Percentiles rank a stretch among this genome's conserved stretches.
Conservation (phyloP, 495 filamentous ascomycete genomes). For the Lepidopterella palustris region DNA sequence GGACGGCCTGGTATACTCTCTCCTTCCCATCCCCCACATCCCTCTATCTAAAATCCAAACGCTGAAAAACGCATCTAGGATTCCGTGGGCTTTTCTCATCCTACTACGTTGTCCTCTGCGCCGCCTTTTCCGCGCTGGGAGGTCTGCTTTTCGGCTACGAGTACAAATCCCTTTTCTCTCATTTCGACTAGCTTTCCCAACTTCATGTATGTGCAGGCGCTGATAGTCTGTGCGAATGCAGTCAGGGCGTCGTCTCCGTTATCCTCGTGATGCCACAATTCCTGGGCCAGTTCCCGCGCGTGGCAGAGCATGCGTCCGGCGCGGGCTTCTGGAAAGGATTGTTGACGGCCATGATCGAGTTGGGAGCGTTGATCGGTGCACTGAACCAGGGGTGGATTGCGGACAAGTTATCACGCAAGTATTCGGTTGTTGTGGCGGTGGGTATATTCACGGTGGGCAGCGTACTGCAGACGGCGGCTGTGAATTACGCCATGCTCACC, state of each 20-base stretch:
- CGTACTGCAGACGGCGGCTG: slow-evolving; percentile 49
- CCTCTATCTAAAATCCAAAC: not conserved
- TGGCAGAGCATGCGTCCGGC: slow-evolving; percentile 34
- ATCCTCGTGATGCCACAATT: slow-evolving; percentile 55
- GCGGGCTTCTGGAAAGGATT: slow-evolving; percentile 52
- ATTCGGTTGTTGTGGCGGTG: slow-evolving; percentile 51
- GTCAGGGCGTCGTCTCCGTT: slow-evolving; percentile 47
- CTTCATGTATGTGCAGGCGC: not conserved
- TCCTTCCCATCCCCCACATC: too few species aligned
- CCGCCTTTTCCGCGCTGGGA: slow-evolving; percentile 48
- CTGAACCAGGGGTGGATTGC: slow-evolving; percentile 55
- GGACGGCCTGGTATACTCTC: not conserved
- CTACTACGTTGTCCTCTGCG: slow-evolving; percentile 47
- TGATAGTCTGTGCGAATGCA: not conserved
- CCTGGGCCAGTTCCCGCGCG: slow-evolving; percentile 41
- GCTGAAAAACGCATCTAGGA: slow-evolving; percentile 20
- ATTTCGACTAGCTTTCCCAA: not conserved
- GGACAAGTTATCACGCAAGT: slow-evolving; percentile 52
- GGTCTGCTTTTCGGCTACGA: slow-evolving; percentile 54
- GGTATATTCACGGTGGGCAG: slow-evolving; percentile 51
- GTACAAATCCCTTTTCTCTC: slow-evolving; percentile 34
- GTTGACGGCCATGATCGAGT: slow-evolving; percentile 55
- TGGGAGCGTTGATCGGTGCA: slow-evolving; percentile 49
- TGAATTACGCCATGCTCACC: slow-evolving; percentile 52
- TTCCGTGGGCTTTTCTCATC: slow-evolving; percentile 44